Base-by-base conservation (phyloP, 2,329 filamentous ascomycete genomes). In the Alternaria gansuensis region DNA sequence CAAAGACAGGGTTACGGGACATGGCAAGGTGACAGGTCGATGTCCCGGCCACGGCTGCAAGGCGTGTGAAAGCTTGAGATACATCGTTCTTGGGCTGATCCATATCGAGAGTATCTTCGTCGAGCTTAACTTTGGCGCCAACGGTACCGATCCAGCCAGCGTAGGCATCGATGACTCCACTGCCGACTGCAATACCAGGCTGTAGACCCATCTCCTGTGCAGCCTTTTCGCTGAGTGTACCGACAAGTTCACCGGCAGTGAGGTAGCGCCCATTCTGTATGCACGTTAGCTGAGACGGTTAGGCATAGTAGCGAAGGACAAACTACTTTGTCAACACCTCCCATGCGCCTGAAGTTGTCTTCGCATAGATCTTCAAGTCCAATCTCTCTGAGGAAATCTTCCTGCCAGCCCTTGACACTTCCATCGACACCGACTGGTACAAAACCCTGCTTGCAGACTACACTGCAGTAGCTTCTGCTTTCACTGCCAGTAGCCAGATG, bases 111-210 rank as follows among this genome's bases (percentile, higher is more conserved):
- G 90, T 85, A 55, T 90, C 87, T 57, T 83, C 80, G 39, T 84
- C 83, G 14, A 96, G 85, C 66, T 92, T 86, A 69, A 97, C 92
- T 78, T 97, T 97, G 60, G 95, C 94, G 58, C 95, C 95, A n/a
- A 99, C 95, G 1, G 95, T 98, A 61, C 95, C 95, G 68, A 99
- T 95, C 95, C 95, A 99, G 64, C 95, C 95, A 59, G 95, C 95
- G 73, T 99, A 99, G 17, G 95, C 95, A 77, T 99, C 95, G 73
- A 99, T 99, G 64, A 99, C 95, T 77, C 93, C 93, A 73, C 92
- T 96, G 53, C 95, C 95, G 54, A 99, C 90, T 17, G 95, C 92
- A 68, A 97, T 95, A 37, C 93, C 94, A 21, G 90, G 84, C 5
- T 90, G 90, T 3, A 99, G 85, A 7, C 95, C 94, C 60, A 99